phyloP scores from a whole-genome alignment of 73 alveolate species.

The Tetrahymena malaccensis region DNA sequence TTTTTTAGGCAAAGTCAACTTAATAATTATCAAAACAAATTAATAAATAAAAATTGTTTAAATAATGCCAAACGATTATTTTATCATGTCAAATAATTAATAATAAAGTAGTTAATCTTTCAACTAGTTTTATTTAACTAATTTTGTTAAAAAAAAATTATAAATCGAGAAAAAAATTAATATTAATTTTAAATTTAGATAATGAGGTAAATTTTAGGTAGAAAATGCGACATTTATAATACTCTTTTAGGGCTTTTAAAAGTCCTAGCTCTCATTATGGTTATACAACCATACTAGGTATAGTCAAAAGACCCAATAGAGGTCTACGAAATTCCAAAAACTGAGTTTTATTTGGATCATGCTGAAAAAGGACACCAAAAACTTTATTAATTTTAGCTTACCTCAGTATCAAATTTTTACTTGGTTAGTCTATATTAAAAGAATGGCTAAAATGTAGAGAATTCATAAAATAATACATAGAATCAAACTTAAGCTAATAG shows the following conservation, averaged over 20 bases:
- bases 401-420: background rate
- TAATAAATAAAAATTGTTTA: background rate
- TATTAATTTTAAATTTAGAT: background rate
- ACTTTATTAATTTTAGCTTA: background rate
- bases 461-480: background rate
- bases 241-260: background rate
- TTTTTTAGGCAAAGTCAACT: too few species aligned
- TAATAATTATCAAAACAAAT: too few species aligned
- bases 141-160: too few species aligned
- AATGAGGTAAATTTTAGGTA: background rate
- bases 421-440: background rate
- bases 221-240: background rate
- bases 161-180: background rate
- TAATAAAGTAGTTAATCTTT: background rate
- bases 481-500: background rate
- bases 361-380: background rate
- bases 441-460: background rate
- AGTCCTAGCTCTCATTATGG: background rate
- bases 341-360: background rate
- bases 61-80: background rate
- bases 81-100: background rate
- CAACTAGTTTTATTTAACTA: background rate
- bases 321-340: background rate
- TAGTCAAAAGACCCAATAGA: background rate
- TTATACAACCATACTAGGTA: background rate